These are phyloP conservation scores for Rubia peregrina DNA, from an alignment of 305 asterid species.

Conservation along the genomic window DNA sequence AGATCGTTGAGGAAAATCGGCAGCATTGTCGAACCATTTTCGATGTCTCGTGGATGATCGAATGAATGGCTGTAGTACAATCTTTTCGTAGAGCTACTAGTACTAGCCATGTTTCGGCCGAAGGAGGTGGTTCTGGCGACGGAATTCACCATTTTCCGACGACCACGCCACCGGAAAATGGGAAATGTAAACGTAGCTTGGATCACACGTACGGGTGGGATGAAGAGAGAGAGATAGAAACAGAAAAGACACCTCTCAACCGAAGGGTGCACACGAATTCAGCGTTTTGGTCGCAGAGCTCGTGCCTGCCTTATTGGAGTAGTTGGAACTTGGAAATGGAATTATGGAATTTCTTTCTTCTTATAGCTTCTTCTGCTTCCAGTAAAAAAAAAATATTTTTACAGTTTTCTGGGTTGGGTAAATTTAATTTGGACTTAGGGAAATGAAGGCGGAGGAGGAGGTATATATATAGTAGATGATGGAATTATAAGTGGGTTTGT, in stretches of 20 bases:
- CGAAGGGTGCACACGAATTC: conserved; percentile 20
- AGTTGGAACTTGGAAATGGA: conserved; percentile 15
- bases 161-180: not conserved
- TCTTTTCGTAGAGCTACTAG: conserved; percentile 15
- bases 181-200: not conserved
- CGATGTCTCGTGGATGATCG: conserved; percentile 28
- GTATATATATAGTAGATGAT: not conserved
- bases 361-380: not conserved
- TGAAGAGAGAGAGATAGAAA: not conserved
- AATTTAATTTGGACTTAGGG: too few relatives aligned
- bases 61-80: conserved; percentile 39
- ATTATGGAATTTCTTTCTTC: not conserved
- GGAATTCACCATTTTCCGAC: not conserved
- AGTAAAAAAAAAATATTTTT: not conserved
- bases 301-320: conserved; percentile 19
- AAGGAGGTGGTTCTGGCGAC: conserved; percentile 36
- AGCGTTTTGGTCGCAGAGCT: conserved; percentile 10
- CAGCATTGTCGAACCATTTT: conserved; percentile 65
- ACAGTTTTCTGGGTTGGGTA: not conserved
- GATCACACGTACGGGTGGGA: conserved; percentile 12
- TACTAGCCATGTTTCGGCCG: conserved; percentile 26
- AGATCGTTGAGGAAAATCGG: conserved; percentile 70
- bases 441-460: not conserved
- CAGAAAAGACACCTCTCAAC: conserved; percentile 20
- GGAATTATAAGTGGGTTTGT: not conserved